A percentile compares a stretch with the other conserved stretches of the same genome.
phyloP scores from a whole-genome alignment of 2,329 filamentous ascomycete genomes.

The Penicillium sp. region DNA sequence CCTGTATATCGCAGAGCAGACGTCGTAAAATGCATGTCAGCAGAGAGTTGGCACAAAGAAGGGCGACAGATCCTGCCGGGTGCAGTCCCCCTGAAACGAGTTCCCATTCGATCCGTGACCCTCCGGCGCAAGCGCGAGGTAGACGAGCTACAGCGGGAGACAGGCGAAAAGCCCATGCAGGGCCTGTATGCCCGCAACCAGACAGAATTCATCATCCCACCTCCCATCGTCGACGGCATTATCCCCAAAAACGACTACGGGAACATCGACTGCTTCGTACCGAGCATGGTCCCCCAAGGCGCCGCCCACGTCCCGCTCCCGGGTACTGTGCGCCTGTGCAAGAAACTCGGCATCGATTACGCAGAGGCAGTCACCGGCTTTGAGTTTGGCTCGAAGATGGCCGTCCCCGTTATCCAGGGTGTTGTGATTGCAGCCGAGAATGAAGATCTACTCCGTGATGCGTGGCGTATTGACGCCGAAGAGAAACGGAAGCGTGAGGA shows the following conservation, averaged over 20 bases:
- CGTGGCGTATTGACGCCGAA: conserved; percentile 74
- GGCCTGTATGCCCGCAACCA: conserved; percentile 81
- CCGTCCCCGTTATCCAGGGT: conserved; percentile 86
- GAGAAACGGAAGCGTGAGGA: conserved; percentile 78
- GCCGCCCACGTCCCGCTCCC: conserved; percentile 81
- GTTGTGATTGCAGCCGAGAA: conserved; percentile 86
- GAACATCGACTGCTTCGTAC: conserved; percentile 94
- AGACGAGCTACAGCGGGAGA: conserved; percentile 76
- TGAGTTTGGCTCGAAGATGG: conserved; percentile 93
- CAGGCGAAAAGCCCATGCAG: conserved; percentile 81
- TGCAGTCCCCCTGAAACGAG: conserved; percentile 76
- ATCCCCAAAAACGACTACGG: conserved; percentile 95
- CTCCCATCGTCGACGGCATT: conserved; percentile 77
- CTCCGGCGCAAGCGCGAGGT: conserved; percentile 84
- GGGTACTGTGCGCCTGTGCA: conserved; percentile 77
- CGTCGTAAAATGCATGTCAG: conserved; percentile 81
- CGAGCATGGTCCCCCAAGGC: conserved; percentile 86
- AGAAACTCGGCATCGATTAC: conserved; percentile 79
- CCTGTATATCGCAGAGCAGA: conserved; percentile 79
- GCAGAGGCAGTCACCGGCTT: conserved; percentile 96
- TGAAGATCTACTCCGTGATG: conserved; percentile 70
- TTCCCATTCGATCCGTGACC: conserved; percentile 89
- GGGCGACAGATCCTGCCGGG: conserved; percentile 73
- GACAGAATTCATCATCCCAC: conserved; percentile 93
- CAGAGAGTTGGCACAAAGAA: conserved; percentile 98